A percentile compares a stretch with the other conserved stretches of the same genome.
Evolutionary conservation across 2,329 filamentous ascomycete species (phyloP).

Genomic region (Cordyceps pruinosa): DNA sequence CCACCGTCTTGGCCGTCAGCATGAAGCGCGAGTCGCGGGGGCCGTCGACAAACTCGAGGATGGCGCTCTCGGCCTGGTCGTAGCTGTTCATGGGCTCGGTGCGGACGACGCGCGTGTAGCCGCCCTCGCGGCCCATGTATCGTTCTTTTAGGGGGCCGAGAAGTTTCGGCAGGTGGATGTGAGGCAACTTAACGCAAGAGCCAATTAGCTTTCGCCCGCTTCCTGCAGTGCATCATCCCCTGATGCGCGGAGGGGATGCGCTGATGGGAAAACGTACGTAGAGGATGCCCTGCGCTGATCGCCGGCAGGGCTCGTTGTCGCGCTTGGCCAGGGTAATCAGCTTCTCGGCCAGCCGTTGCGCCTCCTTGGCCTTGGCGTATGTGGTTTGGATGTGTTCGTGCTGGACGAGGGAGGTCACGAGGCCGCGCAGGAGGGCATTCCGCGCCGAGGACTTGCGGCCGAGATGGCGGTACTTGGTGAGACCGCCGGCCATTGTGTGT

Average conservation of each 20-base stretch:
- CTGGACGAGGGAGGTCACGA: slow-evolving; percentile 89
- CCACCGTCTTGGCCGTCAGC: slow-evolving; percentile 81
- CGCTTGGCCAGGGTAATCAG: slow-evolving; percentile 89
- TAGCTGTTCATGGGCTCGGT: slow-evolving; percentile 77
- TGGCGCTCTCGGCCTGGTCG: slow-evolving; percentile 83
- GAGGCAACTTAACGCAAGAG: slow-evolving; percentile 44
- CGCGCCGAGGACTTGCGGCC: slow-evolving; percentile 80
- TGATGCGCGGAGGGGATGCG: background rate
- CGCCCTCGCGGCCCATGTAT: slow-evolving; percentile 73
- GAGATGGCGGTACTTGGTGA: slow-evolving; percentile 82
- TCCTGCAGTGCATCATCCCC: background rate
- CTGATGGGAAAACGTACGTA: slow-evolving; percentile 55
- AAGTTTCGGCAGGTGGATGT: slow-evolving; percentile 72
- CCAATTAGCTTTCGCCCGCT: background rate
- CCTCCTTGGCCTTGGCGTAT: slow-evolving; percentile 95
- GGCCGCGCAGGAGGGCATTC: slow-evolving; percentile 86
- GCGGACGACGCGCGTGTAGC: slow-evolving; percentile 90
- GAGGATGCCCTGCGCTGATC: slow-evolving; percentile 72
- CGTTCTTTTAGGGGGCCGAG: slow-evolving; percentile 76
- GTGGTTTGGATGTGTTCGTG: slow-evolving; percentile 93
- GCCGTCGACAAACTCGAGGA: slow-evolving; percentile 92
- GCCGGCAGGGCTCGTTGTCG: slow-evolving; percentile 75
- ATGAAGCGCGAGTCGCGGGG: slow-evolving; percentile 91
- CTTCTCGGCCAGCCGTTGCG: slow-evolving; percentile 88
- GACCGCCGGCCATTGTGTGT: slow-evolving; percentile 70